phyloP scores from a whole-genome alignment of 129 eudicot species.

The Chrysanthemum lavandulifolium region DNA sequence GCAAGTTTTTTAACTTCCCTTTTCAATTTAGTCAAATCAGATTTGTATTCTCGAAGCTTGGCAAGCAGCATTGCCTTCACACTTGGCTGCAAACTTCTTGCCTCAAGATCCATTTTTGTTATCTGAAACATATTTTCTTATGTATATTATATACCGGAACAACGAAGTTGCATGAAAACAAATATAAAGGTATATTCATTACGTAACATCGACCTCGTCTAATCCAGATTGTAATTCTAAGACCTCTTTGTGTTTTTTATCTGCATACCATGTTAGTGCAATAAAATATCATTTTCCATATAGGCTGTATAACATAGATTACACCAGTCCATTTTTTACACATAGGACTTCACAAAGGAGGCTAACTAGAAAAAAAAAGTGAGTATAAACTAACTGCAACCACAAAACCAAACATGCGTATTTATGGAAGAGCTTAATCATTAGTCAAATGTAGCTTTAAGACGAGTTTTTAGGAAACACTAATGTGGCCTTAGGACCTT shows the following conservation, averaged over 20 bases:
- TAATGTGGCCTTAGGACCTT: background rate
- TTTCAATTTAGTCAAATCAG: slow-evolving; percentile 85
- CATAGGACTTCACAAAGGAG: no score
- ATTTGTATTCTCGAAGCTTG: slow-evolving; percentile 91
- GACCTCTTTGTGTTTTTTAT: slow-evolving; percentile 63
- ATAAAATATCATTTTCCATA: slow-evolving; percentile 14
- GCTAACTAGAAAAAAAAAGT: no score
- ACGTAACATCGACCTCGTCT: slow-evolving; percentile 95
- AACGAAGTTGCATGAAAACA: background rate
- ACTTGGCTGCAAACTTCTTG: slow-evolving; percentile 95
- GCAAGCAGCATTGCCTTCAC: slow-evolving; percentile 92
- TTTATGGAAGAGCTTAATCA: slow-evolving; percentile 2
- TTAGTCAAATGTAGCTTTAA: slow-evolving; percentile 12
- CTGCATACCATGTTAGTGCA: slow-evolving; percentile 44
- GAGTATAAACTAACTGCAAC: no score
- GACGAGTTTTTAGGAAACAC: background rate
- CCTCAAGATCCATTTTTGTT: slow-evolving; percentile 99
- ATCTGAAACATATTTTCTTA: slow-evolving; percentile 44
- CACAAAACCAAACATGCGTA: no score
- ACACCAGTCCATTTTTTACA: no score
- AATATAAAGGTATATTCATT: slow-evolving; percentile 26
- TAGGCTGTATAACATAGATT: background rate
- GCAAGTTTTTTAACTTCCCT: slow-evolving; percentile 75
- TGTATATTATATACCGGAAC: slow-evolving; percentile 20
- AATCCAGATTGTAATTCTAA: slow-evolving; percentile 78